These are phyloP conservation scores for Fusarium pilosicola DNA, from an alignment of 2,329 filamentous ascomycete genomes.

Conservation along the genomic window DNA sequence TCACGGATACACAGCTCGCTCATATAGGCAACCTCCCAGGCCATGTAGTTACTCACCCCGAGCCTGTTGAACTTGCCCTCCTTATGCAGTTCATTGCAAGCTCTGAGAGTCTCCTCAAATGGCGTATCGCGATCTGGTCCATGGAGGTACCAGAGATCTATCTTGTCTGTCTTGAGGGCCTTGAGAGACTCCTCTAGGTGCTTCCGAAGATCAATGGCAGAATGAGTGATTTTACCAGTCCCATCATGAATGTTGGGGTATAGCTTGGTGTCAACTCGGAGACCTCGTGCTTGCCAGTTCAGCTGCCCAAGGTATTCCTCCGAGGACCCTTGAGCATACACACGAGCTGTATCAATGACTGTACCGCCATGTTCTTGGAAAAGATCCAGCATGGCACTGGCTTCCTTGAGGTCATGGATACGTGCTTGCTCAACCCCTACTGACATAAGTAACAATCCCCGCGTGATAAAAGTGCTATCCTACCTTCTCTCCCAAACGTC, in stretches of 20 bases:
- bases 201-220: neutral
- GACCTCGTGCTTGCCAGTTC: neutral
- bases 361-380: neutral
- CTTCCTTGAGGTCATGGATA: neutral
- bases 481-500: constrained; percentile 2
- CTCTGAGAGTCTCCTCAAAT: constrained; percentile 75
- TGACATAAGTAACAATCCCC: neutral
- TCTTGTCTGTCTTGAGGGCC: constrained; percentile 22
- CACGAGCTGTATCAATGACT: neutral
- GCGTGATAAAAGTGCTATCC: neutral
- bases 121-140: constrained; percentile 67
- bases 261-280: neutral
- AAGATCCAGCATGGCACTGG: neutral
- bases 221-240: neutral
- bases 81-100: constrained; percentile 75
- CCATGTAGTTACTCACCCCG: constrained; percentile 77
- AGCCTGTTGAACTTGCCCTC: constrained; percentile 78
- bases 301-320: constrained; percentile 5
- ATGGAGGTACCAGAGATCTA: constrained; percentile 50
- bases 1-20: constrained; percentile 74
- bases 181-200: constrained; percentile 8
- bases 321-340: neutral
- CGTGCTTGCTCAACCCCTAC: constrained; percentile 4
- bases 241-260: constrained; percentile 2
- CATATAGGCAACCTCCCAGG: constrained; percentile 81